phyloP scores from a whole-genome alignment of 2,329 filamentous ascomycete species.

The Aureobasidium sp. region DNA sequence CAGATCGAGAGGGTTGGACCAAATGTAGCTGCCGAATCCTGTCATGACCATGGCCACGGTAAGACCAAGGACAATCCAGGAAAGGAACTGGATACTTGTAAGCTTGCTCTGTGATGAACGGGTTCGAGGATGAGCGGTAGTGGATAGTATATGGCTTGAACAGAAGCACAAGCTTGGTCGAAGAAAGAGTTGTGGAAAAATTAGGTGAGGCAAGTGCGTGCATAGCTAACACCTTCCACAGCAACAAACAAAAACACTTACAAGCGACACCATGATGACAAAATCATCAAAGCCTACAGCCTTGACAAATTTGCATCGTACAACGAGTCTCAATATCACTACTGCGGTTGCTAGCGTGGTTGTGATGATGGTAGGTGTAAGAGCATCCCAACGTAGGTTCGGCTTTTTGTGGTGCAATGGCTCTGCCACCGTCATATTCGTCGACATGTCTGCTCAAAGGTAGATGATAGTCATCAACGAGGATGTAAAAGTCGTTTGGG shows the following conservation, averaged over 20 bases:
- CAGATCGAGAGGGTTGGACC: constrained; percentile 8
- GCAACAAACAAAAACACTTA: constrained; percentile 19
- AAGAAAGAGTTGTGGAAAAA: background rate
- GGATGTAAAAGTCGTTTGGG: background rate
- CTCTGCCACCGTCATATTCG: background rate
- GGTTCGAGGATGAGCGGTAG: background rate
- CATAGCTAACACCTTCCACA: background rate
- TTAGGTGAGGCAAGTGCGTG: background rate
- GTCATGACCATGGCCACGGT: constrained; percentile 20
- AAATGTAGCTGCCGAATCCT: constrained; percentile 4
- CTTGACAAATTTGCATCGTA: constrained; percentile 27
- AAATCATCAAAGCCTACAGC: constrained; percentile 32
- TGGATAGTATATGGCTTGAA: background rate
- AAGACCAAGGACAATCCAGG: constrained; percentile 27
- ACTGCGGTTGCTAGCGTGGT: constrained; percentile 26
- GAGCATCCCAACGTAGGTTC: constrained; percentile 16
- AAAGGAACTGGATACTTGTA: constrained; percentile 18
- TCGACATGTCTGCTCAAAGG: background rate
- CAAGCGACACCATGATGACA: constrained; percentile 31
- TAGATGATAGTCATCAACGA: background rate
- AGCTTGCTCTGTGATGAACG: constrained; percentile 13
- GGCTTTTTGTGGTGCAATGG: background rate
- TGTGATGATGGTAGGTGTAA: constrained; percentile 28
- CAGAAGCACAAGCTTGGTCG: background rate
- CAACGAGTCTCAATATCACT: constrained; percentile 31